These are phyloP conservation scores for Globisporangium spinosum DNA, from an alignment of 352 stramenopile species.

Conservation along the genomic window DNA sequence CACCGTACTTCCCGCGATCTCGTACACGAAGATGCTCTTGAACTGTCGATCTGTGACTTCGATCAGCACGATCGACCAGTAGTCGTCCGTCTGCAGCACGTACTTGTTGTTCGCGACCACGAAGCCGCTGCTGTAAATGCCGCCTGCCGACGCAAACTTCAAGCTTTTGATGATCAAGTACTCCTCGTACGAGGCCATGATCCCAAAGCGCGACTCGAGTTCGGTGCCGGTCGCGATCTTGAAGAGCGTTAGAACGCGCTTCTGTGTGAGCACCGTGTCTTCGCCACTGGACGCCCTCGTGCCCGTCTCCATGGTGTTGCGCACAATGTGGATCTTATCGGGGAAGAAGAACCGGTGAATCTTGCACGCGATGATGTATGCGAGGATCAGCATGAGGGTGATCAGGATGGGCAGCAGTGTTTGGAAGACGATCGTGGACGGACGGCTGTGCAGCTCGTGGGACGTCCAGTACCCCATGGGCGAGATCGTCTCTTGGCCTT, in stretches of 20 bases:
- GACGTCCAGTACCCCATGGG: constrained; percentile 1
- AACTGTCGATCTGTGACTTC: constrained; percentile 19
- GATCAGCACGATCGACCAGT: constrained; percentile 27
- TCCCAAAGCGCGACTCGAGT: constrained; percentile 16
- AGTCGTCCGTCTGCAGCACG: constrained; percentile 25
- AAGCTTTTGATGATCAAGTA: constrained; percentile 30
- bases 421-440: neutral
- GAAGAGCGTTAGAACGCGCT: constrained; percentile 26
- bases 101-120: constrained; percentile 35
- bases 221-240: constrained; percentile 25
- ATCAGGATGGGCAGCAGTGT: neutral
- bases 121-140: constrained; percentile 35
- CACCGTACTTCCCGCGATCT: constrained; percentile 17
- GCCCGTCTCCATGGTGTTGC: neutral
- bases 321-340: neutral
- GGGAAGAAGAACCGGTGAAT: neutral
- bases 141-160: constrained; percentile 32
- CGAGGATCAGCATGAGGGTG: neutral
- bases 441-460: neutral
- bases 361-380: neutral
- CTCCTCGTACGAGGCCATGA: constrained; percentile 15
- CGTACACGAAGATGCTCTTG: constrained; percentile 28
- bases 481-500: constrained; percentile 7
- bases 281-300: neutral
- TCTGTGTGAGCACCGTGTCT: neutral